Evolutionary conservation across 1,139 yeast species (phyloP).

Genomic region (Suhomyces ambrosiae): DNA sequence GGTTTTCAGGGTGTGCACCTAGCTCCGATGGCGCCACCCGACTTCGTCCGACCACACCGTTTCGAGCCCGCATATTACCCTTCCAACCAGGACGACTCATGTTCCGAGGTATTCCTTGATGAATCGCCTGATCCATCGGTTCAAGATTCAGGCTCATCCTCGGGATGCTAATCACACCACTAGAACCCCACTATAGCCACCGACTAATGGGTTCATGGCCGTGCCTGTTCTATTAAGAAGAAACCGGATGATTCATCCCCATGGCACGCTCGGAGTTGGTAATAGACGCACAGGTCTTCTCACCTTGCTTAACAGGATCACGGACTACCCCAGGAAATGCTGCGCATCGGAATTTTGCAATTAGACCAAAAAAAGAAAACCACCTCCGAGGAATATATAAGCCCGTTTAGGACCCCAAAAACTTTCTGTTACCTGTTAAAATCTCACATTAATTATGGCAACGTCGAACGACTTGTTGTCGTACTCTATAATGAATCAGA

Average conservation of each 20-base stretch:
- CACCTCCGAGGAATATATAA: conserved; percentile 4
- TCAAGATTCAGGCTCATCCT: neutral
- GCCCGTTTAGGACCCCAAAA: too few species aligned
- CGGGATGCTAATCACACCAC: neutral
- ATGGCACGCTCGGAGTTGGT: conserved; percentile 1
- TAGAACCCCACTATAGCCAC: too few species aligned
- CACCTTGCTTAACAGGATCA: conserved; percentile 4
- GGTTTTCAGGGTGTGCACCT: conserved; percentile 2
- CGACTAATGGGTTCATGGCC: too few species aligned
- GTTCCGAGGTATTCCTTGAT: conserved; percentile 13
- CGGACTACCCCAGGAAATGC: conserved; percentile 12
- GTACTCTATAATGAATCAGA: conserved; percentile 37
- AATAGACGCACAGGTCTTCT: neutral
- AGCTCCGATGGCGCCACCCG: conserved; percentile 7
- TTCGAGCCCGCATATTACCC: conserved; percentile 3
- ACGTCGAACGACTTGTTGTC: conserved; percentile 35
- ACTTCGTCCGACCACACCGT: conserved; percentile 6
- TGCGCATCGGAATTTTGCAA: conserved; percentile 7
- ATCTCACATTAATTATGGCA: conserved; percentile 22
- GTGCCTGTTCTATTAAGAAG: too few species aligned
- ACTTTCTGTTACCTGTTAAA: too few species aligned
- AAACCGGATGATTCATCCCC: too few species aligned
- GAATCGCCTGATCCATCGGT: conserved; percentile 5
- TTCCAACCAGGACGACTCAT: conserved; percentile 11
- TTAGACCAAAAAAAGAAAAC: conserved; percentile 8